Conservation (phyloP, 208 protist genomes). For the Acanthamoeba culbertsoni region DNA sequence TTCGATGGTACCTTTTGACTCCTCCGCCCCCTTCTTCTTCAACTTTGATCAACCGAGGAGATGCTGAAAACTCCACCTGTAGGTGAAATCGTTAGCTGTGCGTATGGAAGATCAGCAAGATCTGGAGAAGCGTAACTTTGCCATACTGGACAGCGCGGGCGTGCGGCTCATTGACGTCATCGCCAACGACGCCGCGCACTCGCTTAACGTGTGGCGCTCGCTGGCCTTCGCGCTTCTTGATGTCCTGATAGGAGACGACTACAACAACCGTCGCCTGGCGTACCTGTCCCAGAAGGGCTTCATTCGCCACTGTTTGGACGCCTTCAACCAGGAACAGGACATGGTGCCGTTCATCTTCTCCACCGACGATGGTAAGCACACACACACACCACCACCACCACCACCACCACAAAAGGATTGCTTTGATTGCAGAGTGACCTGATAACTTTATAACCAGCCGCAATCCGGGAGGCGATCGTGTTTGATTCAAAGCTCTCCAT, state of each 20-base stretch:
- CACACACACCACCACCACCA: too few species aligned
- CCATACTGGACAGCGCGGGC: conserved; percentile 49
- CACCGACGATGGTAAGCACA: not conserved
- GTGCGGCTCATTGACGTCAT: conserved; percentile 30
- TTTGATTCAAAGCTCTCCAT: conserved; percentile 50
- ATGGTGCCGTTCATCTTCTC: conserved; percentile 2
- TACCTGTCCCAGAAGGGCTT: conserved; percentile 24
- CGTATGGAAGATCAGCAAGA: not conserved
- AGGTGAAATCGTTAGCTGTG: not conserved
- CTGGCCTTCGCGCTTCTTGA: conserved; percentile 37
- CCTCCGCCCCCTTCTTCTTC: not conserved
- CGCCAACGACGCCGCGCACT: not conserved
- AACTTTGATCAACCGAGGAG: too few species aligned
- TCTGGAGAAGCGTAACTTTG: conserved; percentile 11
- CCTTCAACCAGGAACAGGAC: conserved; percentile 42
- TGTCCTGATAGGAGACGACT: conserved; percentile 32
- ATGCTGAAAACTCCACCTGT: too few species aligned
- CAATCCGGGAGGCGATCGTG: not conserved
- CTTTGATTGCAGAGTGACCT: not conserved
- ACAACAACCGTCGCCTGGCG: not conserved
- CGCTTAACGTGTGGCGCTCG: conserved; percentile 44
- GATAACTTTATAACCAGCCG: not conserved
- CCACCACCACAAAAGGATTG: too few species aligned
- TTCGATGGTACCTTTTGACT: not conserved
- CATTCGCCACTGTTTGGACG: conserved; percentile 33